Evolutionary conservation across 169 alveolate genomes (phyloP).

Genomic region (Cryptosporidium baileyi): DNA sequence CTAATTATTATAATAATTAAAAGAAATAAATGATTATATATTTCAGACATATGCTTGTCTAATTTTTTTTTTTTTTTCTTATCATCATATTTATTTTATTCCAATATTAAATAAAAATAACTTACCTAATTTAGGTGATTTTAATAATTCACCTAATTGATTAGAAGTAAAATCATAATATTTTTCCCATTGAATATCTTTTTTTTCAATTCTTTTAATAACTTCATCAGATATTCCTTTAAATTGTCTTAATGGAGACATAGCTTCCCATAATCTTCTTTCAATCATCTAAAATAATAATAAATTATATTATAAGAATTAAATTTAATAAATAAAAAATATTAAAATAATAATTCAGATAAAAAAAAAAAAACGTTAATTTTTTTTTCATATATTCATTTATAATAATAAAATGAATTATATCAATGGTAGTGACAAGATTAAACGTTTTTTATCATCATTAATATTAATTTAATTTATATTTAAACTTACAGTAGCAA

Average conservation of each 20-base stretch:
- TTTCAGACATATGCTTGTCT: conserved; percentile 71
- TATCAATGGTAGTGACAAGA: conserved; percentile 71
- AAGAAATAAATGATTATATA: not conserved
- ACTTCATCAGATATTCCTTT: conserved; percentile 92
- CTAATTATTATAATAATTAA: not conserved
- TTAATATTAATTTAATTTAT: not conserved
- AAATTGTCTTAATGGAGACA: conserved; percentile 99
- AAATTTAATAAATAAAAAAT: not conserved
- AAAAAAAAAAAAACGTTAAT: conserved; percentile 12
- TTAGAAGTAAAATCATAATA: conserved; percentile 91
- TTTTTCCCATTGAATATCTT: conserved; percentile 95
- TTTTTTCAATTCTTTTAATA: conserved; percentile 92
- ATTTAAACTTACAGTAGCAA: conserved; percentile 62
- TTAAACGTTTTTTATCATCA: conserved; percentile 39
- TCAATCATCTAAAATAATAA: conserved; percentile 88
- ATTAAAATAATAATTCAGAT: not conserved
- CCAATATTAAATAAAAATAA: not conserved
- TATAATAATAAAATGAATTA: not conserved
- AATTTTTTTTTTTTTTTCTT: conserved; percentile 4
- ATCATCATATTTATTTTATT: conserved; percentile 68
- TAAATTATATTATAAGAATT: not conserved
- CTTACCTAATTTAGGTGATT: conserved; percentile 89
- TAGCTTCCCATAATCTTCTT: conserved; percentile 96
- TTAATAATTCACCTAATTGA: conserved; percentile 92
- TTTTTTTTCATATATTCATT: not conserved